A percentile compares a stretch with the other conserved stretches of the same genome.
Conservation (phyloP, 352 stramenopile species). For the Globisporangium okanoganense region DNA sequence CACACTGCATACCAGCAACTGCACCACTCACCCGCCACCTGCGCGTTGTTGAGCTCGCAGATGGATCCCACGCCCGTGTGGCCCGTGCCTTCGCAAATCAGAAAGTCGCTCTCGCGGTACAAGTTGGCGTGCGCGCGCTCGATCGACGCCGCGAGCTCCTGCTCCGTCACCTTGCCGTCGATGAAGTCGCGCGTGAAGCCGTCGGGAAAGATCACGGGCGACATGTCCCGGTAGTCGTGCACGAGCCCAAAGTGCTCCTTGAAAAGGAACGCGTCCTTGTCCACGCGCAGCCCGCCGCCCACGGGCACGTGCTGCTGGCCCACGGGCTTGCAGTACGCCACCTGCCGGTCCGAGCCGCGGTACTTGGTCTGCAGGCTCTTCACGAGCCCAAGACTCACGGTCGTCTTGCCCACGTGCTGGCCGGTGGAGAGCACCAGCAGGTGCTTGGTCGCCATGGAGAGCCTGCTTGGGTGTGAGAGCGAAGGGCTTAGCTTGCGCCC, state of each 20-base stretch:
- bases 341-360: constrained; percentile 44
- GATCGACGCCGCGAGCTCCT: constrained; percentile 81
- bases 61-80: constrained; percentile 91
- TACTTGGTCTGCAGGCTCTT: constrained; percentile 93
- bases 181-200: constrained; percentile 97
- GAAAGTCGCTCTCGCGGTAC: constrained; percentile 84
- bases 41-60: constrained; percentile 89
- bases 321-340: constrained; percentile 95
- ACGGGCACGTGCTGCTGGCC: constrained; percentile 92
- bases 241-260: constrained; percentile 96
- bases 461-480: too few species aligned
- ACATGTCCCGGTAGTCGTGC: constrained; percentile 97
- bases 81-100: constrained; percentile 94
- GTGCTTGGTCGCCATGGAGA: constrained; percentile 55
- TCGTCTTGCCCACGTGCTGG: constrained; percentile 98
- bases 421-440: constrained; percentile 88
- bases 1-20: not conserved
- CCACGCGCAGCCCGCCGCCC: constrained; percentile 77
- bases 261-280: constrained; percentile 94
- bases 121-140: constrained; percentile 76
- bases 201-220: constrained; percentile 95
- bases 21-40: constrained; percentile 65
- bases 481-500: not conserved
- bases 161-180: constrained; percentile 91
- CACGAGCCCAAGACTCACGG: constrained; percentile 92